A percentile compares a stretch with the other conserved stretches of the same genome.
phyloP scores from a whole-genome alignment of 1,284 basidiomycete species.

The Schizopora paradoxa region DNA sequence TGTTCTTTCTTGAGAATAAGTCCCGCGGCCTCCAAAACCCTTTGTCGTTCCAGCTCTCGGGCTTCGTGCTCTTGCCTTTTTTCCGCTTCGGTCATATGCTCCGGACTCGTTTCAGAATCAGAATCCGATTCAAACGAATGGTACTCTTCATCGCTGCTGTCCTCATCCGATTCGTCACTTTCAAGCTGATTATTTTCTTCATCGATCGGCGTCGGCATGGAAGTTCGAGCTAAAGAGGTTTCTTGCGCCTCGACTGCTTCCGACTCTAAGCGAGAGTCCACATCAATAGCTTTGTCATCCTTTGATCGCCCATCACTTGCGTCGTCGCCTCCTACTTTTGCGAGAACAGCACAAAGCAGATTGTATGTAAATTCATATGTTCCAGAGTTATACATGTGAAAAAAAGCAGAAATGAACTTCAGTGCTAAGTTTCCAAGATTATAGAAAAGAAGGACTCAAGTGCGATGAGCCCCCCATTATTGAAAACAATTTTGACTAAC shows the following conservation, averaged over 20 bases:
- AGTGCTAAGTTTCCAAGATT: conserved; percentile 57
- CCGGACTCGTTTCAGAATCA: conserved; percentile 39
- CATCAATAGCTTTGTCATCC: too few relatives aligned
- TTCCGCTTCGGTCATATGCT: conserved; percentile 41
- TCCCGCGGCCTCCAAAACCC: conserved; percentile 85
- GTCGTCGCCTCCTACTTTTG: conserved; percentile 1
- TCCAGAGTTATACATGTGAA: conserved; percentile 34
- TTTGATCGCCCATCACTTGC: too few relatives aligned
- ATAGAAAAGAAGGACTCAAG: conserved; percentile 57
- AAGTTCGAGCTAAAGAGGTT: conserved; percentile 6
- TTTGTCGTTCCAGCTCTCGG: conserved; percentile 71
- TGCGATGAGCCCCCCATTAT: conserved; percentile 14
- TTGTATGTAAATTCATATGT: conserved; percentile 25
- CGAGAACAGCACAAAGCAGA: conserved; percentile 9
- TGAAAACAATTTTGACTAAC: conserved; percentile 62
- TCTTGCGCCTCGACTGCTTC: conserved; percentile 3
- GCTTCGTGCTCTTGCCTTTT: conserved; percentile 52
- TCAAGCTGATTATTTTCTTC: too few relatives aligned
- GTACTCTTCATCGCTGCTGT: conserved; percentile 31
- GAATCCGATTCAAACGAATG: conserved; percentile 35
- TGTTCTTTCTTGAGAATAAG: conserved; percentile 63
- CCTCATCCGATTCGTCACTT: conserved; percentile 20
- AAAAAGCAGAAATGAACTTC: conserved; percentile 53
- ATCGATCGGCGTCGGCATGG: conserved; percentile 10
- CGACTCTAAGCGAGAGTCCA: conserved; percentile 4